Evolutionary conservation across 2,329 filamentous ascomycete genomes (phyloP).

Genomic region (Chaetoscypha palmicola): DNA sequence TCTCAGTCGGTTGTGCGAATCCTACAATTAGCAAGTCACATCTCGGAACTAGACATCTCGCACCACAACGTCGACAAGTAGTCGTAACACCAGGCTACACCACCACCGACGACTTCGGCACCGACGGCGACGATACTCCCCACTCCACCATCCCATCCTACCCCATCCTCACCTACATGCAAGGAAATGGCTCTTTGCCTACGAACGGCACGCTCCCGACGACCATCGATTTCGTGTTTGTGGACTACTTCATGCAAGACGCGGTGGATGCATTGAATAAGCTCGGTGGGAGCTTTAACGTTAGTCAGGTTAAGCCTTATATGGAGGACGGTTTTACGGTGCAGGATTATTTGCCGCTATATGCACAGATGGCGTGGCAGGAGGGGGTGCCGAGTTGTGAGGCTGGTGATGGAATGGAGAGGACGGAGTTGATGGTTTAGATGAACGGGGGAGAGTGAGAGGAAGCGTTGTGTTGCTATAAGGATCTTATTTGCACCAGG

Average conservation of each 20-base stretch:
- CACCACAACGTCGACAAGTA: slow-evolving; percentile 20
- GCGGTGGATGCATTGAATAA: neutral
- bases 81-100: slow-evolving; percentile 64
- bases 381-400: slow-evolving; percentile 23
- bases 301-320: slow-evolving; percentile 26
- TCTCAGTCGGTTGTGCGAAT: slow-evolving; percentile 30
- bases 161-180: slow-evolving; percentile 72
- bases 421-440: too few species aligned
- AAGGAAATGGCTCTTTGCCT: slow-evolving; percentile 58
- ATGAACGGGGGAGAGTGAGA: too few species aligned
- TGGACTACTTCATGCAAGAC: neutral
- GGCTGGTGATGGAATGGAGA: slow-evolving; percentile 19
- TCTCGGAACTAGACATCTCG: too few species aligned
- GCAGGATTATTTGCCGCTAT: slow-evolving; percentile 29
- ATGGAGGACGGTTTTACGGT: slow-evolving; percentile 26
- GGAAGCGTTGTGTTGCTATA: too few species aligned
- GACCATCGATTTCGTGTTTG: neutral
- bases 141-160: slow-evolving; percentile 70
- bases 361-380: slow-evolving; percentile 27
- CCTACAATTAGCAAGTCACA: too few species aligned
- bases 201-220: slow-evolving; percentile 40
- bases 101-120: slow-evolving; percentile 73
- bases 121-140: slow-evolving; percentile 81
- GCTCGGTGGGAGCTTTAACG: neutral
- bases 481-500: too few species aligned